Conservation (phyloP, 202 grass and related monocot species). For the Zizania palustris region DNA sequence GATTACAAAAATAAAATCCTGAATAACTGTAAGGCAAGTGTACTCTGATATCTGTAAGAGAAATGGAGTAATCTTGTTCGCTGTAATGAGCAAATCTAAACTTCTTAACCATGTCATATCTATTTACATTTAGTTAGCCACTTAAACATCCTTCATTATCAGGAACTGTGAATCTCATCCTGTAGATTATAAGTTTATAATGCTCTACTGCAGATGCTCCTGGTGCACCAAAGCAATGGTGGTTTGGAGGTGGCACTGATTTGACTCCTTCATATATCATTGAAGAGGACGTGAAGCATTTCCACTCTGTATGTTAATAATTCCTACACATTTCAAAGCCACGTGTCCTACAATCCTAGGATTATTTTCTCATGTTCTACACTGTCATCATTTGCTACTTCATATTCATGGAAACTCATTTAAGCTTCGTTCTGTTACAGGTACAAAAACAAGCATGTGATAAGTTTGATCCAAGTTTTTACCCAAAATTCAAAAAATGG, state of each 20-base stretch:
- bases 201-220: constrained; percentile 65
- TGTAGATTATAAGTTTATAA: background rate
- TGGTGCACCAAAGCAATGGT: constrained; percentile 92
- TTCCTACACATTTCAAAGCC: constrained; percentile 14
- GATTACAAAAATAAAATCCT: background rate
- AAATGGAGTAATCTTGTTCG: background rate
- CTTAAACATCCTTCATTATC: background rate
- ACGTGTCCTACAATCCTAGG: background rate
- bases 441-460: constrained; percentile 94
- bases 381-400: background rate
- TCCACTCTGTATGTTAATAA: constrained; percentile 67
- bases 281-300: constrained; percentile 99
- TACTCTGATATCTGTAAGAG: background rate
- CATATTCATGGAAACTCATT: constrained; percentile 4
- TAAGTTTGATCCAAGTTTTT: constrained; percentile 93
- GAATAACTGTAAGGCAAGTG: background rate
- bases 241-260: constrained; percentile 99
- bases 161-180: background rate
- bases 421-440: constrained; percentile 43
- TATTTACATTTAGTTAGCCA: background rate
- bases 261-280: constrained; percentile 93
- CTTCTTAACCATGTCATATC: background rate
- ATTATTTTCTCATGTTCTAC: background rate
- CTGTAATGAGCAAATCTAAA: background rate
- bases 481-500: constrained; percentile 99